phyloP scores from a whole-genome alignment of 495 filamentous ascomycete species.

The Stereocaulon alpinum region DNA sequence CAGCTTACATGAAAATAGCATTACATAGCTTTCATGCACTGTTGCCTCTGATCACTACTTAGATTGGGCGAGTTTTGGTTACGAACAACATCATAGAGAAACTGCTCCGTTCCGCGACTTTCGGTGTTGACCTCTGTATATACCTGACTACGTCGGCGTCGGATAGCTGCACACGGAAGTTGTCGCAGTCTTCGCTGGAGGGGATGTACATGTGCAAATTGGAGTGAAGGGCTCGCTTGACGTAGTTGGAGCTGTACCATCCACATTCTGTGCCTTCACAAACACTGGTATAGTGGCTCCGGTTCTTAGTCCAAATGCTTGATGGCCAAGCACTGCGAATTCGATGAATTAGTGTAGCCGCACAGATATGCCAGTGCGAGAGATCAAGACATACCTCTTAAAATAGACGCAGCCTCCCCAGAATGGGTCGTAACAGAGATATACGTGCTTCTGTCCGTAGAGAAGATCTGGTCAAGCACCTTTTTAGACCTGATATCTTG shows the following conservation, averaged over 20 bases:
- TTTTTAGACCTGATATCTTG: constrained; percentile 43
- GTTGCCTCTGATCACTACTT: neutral
- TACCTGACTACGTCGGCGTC: constrained; percentile 24
- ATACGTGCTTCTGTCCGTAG: constrained; percentile 45
- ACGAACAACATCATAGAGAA: neutral
- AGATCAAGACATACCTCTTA: constrained; percentile 33
- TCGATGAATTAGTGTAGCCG: neutral
- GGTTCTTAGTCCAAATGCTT: constrained; percentile 48
- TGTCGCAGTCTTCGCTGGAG: constrained; percentile 38
- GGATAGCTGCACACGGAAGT: constrained; percentile 39
- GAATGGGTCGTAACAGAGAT: constrained; percentile 61
- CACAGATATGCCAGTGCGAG: neutral
- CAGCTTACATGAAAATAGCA: neutral
- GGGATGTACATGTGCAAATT: constrained; percentile 40
- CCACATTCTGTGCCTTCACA: constrained; percentile 42
- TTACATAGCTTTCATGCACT: neutral
- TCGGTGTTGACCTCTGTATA: neutral
- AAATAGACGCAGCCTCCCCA: constrained; percentile 48
- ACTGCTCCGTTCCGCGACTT: neutral
- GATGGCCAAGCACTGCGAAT: constrained; percentile 43
- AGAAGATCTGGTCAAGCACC: constrained; percentile 56
- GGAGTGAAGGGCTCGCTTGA: constrained; percentile 32
- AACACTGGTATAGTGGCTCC: constrained; percentile 63
- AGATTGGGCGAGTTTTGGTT: too few species aligned
- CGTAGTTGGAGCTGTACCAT: constrained; percentile 25